phyloP scores from a whole-genome alignment of 495 filamentous ascomycete genomes.

The Penicillium manginii region DNA sequence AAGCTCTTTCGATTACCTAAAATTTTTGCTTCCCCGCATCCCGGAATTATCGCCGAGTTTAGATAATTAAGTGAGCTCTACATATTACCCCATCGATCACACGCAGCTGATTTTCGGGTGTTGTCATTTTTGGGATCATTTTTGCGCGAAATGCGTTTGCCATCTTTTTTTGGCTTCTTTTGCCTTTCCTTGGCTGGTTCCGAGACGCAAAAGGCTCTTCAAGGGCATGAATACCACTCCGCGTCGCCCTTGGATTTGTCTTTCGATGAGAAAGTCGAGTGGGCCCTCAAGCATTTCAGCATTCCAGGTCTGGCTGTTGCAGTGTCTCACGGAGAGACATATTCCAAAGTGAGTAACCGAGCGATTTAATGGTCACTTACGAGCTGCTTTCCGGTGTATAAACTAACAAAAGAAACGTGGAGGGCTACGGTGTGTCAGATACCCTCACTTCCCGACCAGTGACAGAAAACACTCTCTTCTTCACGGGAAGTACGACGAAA shows the following conservation, averaged over 20 bases:
- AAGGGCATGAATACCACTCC: constrained; percentile 4
- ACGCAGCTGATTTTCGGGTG: constrained; percentile 1
- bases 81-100: not conserved
- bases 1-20: constrained; percentile 1
- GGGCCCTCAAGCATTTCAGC: constrained; percentile 10
- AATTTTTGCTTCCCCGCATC: not conserved
- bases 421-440: constrained; percentile 53
- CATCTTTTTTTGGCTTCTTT: constrained; percentile 2
- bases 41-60: not conserved
- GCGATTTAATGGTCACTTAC: not conserved
- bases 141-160: not conserved
- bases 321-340: constrained; percentile 7
- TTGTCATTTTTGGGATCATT: not conserved
- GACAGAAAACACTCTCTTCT: constrained; percentile 49
- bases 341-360: constrained; percentile 7
- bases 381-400: not conserved
- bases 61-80: not conserved
- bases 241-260: not conserved
- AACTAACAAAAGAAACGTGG: constrained; percentile 2
- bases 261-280: constrained; percentile 12
- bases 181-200: not conserved
- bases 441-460: constrained; percentile 38
- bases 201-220: constrained; percentile 6
- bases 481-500: constrained; percentile 55
- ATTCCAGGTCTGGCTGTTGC: constrained; percentile 15